Conservation (phyloP, 2,329 filamentous ascomycete genomes). For the Calonectria leucothoes region DNA sequence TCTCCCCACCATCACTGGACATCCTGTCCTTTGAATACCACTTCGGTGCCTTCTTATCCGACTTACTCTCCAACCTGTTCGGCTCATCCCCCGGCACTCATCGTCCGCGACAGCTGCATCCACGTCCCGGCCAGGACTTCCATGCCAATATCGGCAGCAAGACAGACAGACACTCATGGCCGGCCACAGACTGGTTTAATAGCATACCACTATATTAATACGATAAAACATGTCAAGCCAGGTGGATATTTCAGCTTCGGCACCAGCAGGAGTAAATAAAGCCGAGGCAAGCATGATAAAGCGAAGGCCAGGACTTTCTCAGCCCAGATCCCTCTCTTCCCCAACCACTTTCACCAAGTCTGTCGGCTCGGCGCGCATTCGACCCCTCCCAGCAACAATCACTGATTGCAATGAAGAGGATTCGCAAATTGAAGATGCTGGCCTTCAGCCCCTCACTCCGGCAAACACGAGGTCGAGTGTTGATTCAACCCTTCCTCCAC, state of each 20-base stretch:
- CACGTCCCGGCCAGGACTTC: not conserved
- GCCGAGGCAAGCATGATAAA: not conserved
- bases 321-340: slow-evolving; percentile 8
- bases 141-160: not conserved
- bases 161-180: not conserved
- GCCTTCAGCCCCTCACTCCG: not conserved
- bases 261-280: not conserved
- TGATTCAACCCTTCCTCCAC: not conserved
- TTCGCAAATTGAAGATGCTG: not conserved
- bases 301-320: not conserved
- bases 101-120: not conserved
- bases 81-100: not conserved
- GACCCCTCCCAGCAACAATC: not conserved
- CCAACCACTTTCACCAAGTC: not conserved
- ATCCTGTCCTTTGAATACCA: not conserved
- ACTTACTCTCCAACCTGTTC: not conserved
- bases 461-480: not conserved
- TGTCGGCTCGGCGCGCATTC: not conserved
- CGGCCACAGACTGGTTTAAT: not conserved
- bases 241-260: not conserved
- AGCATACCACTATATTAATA: not conserved
- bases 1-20: not conserved
- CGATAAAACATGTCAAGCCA: not conserved
- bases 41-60: not conserved
- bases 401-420: not conserved